Evolutionary conservation across 2,329 filamentous ascomycete genomes (phyloP).

Genomic region (Aspergillus proliferans): DNA sequence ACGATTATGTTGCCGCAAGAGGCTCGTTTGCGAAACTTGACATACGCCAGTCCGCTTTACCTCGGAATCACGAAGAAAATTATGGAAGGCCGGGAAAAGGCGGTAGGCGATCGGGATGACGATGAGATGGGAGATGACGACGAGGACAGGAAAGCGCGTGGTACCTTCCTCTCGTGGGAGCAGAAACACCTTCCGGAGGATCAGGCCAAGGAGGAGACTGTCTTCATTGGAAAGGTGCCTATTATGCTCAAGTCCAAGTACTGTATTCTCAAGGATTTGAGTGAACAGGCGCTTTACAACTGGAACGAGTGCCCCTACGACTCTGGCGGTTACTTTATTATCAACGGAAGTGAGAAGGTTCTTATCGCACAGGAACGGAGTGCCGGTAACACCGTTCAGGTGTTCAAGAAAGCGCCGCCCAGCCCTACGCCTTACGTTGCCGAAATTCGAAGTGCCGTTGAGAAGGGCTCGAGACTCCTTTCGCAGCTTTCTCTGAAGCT

Average conservation of each 20-base stretch:
- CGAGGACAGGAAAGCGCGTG: constrained; percentile 41
- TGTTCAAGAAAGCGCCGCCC: constrained; percentile 95
- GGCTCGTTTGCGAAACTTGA: constrained; percentile 89
- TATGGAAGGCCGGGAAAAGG: constrained; percentile 71
- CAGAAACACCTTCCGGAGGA: constrained; percentile 40
- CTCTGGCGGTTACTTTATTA: constrained; percentile 97
- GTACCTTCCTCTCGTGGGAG: constrained; percentile 44
- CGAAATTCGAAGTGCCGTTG: constrained; percentile 91
- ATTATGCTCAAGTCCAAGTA: constrained; percentile 98
- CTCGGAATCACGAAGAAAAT: constrained; percentile 82
- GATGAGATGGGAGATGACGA: constrained; percentile 49
- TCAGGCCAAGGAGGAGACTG: constrained; percentile 60
- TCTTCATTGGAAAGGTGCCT: constrained; percentile 92
- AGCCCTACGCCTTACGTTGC: constrained; percentile 88
- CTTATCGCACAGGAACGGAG: constrained; percentile 96
- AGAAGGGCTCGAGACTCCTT: constrained; percentile 91
- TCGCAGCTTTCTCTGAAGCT: constrained; percentile 89
- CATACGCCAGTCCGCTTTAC: constrained; percentile 88
- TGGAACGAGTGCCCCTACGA: constrained; percentile 98
- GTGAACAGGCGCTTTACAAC: constrained; percentile 78
- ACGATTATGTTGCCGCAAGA: constrained; percentile 87
- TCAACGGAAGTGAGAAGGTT: constrained; percentile 98
- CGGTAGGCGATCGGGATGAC: constrained; percentile 61
- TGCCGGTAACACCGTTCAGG: constrained; percentile 96
- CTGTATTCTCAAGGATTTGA: constrained; percentile 77